Conservation (phyloP, 2,329 filamentous ascomycete genomes). For the Colletotrichum sp. region DNA sequence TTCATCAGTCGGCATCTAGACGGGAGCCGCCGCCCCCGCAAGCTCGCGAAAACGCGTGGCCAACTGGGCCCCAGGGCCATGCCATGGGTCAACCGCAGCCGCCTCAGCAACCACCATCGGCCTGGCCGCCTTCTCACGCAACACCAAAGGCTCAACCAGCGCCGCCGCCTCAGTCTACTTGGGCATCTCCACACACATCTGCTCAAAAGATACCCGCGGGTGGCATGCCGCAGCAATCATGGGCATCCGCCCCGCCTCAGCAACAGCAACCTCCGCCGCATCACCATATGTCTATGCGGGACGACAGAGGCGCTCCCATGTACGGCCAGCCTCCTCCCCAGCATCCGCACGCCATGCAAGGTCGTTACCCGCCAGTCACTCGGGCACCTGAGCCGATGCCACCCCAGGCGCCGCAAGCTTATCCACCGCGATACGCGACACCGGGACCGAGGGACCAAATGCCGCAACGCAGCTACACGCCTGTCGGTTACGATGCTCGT, state of each 20-base stretch:
- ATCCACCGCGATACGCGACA: slow-evolving; percentile 47
- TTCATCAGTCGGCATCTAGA: slow-evolving; percentile 49
- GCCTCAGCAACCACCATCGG: slow-evolving; percentile 31
- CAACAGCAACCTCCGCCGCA: slow-evolving; percentile 25
- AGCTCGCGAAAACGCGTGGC: slow-evolving; percentile 41
- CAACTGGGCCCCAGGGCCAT: slow-evolving; percentile 27
- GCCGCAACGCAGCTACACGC: slow-evolving; percentile 51
- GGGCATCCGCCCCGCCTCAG: slow-evolving; percentile 29
- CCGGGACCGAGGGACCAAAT: slow-evolving; percentile 49
- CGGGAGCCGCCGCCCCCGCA: slow-evolving; percentile 44
- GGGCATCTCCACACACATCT: slow-evolving; percentile 41
- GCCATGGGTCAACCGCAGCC: slow-evolving; percentile 28
- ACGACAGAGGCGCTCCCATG: slow-evolving; percentile 41
- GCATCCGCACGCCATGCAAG: slow-evolving; percentile 40
- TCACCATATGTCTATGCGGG: slow-evolving; percentile 33
- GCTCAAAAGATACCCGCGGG: slow-evolving; percentile 40
- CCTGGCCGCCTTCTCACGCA: slow-evolving; percentile 39
- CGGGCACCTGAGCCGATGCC: slow-evolving; percentile 47
- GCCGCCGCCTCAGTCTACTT: slow-evolving; percentile 32
- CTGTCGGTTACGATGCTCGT: slow-evolving; percentile 46
- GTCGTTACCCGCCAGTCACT: slow-evolving; percentile 42
- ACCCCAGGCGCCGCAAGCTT: slow-evolving; percentile 42
- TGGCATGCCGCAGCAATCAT: slow-evolving; percentile 38
- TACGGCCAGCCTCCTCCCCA: slow-evolving; percentile 33
- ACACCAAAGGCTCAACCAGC: slow-evolving; percentile 32